Evolutionary conservation across 75 land plant genomes (phyloP).

Genomic region (Picea sitchensis): DNA sequence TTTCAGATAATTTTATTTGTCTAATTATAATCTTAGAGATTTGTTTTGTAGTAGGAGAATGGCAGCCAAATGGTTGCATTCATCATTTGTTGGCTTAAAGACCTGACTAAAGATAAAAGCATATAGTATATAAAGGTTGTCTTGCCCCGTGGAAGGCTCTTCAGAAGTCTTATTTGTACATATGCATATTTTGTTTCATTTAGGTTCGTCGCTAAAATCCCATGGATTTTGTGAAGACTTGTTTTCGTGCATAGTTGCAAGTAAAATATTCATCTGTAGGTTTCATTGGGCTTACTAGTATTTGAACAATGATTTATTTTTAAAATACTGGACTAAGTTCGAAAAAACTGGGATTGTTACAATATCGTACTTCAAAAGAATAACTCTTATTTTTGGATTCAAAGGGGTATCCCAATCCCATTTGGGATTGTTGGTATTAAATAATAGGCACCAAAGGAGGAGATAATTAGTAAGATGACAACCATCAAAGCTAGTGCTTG

Average conservation of each 20-base stretch:
- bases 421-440: background rate
- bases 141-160: background rate
- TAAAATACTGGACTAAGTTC: background rate
- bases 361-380: background rate
- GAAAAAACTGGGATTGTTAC: background rate
- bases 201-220: background rate
- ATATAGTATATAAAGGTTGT: background rate
- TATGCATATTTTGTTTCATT: background rate
- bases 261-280: background rate
- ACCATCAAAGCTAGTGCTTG: background rate
- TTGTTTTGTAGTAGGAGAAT: constrained; percentile 1
- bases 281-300: background rate
- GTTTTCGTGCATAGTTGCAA: background rate
- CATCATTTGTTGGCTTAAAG: background rate
- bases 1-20: background rate
- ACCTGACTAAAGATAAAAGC: background rate
- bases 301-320: background rate
- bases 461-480: background rate
- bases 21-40: background rate
- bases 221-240: background rate
- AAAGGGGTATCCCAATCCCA: background rate
- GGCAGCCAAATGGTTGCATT: background rate
- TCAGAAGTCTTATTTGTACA: background rate
- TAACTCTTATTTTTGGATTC: background rate
- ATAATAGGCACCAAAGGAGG: background rate